Evolutionary conservation across 108 stramenopile genomes (phyloP), one percentile per base, ranked within the genome.

Genomic region (Craspedostauros australis): DNA sequence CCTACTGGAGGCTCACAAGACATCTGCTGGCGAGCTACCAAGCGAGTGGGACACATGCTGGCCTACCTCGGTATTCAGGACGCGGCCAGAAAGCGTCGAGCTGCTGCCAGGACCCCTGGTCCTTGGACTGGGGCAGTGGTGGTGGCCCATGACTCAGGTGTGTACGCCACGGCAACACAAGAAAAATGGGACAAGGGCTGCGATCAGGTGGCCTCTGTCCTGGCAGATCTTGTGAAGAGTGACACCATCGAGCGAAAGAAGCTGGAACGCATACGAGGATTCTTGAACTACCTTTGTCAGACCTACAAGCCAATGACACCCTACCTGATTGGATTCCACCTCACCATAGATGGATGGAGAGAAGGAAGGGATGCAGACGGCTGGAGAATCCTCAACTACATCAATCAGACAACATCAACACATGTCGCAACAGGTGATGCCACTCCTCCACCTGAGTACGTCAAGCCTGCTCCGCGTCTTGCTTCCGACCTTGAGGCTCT

Each of bases 81-180:
- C 32, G 79, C 75, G 0, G 21, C 64, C 11, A 26, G 72, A 20
- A 80, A 80, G 31, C 31, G 68, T 1, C 2, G 62, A 4, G 7
- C 9, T n/a, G 15, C 45, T 11, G 20, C 54, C 7, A 42, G 64
- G 26, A 33, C 22, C 0, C 72, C 72, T 0, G 62, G 75, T 2
- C 70, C 73, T 21, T 81, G 80, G 76, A 76, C 73, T 20, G 75
- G 68, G n/a, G 28, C 57, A 8, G 54, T 64, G 30, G 50, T 71
- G 18, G 29, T 27, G 5, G 37, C 62, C 22, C 41, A 21, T 7
- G 24, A 39, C 7, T 54, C 50, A 21, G 59, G 30, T 11, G 57
- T 70, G 34, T 30, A 28, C 11, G 43, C 22, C 6, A 20, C 24
- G 4, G 66, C 62, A 3, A 23, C 47, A 2, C 22, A 65, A 23